Evolutionary conservation across 2,329 filamentous ascomycete species (phyloP).

Genomic region (Fonsecaea monophora): DNA sequence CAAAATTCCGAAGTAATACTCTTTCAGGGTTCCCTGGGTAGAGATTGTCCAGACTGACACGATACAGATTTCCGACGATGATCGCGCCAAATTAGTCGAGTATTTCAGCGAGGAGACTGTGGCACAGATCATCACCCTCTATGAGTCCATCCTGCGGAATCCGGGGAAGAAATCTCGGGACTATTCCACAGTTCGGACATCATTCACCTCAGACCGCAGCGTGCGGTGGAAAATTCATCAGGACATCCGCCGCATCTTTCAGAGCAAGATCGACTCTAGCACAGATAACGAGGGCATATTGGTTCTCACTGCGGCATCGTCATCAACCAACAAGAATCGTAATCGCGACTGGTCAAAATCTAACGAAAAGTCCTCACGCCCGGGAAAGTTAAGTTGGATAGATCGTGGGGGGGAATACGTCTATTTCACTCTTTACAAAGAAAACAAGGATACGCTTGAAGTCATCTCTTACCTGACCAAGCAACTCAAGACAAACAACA

Average conservation of each 20-base stretch:
- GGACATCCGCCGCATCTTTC: conserved; percentile 77
- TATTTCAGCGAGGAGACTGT: conserved; percentile 37
- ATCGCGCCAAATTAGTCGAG: conserved; percentile 50
- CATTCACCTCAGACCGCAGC: conserved; percentile 64
- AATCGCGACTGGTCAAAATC: conserved; percentile 43
- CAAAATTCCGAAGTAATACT: neutral
- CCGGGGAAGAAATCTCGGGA: conserved; percentile 64
- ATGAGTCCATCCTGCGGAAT: conserved; percentile 60
- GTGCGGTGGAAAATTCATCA: conserved; percentile 69
- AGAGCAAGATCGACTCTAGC: conserved; percentile 75
- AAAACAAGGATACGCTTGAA: conserved; percentile 97
- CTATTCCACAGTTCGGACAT: conserved; percentile 59
- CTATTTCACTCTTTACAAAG: conserved; percentile 93
- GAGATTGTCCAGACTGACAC: neutral
- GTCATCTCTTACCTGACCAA: conserved; percentile 78
- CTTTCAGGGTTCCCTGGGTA: no score
- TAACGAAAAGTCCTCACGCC: conserved; percentile 41
- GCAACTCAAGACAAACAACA: conserved; percentile 71
- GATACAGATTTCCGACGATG: conserved; percentile 47
- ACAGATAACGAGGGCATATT: conserved; percentile 72
- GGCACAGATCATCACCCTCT: conserved; percentile 61
- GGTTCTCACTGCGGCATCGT: conserved; percentile 57
- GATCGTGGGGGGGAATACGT: conserved; percentile 79
- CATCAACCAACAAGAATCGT: conserved; percentile 44
- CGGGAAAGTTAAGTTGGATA: conserved; percentile 64